Evolutionary conservation across 345 rosid genomes (phyloP).

Genomic region (Nasturtium officinale): DNA sequence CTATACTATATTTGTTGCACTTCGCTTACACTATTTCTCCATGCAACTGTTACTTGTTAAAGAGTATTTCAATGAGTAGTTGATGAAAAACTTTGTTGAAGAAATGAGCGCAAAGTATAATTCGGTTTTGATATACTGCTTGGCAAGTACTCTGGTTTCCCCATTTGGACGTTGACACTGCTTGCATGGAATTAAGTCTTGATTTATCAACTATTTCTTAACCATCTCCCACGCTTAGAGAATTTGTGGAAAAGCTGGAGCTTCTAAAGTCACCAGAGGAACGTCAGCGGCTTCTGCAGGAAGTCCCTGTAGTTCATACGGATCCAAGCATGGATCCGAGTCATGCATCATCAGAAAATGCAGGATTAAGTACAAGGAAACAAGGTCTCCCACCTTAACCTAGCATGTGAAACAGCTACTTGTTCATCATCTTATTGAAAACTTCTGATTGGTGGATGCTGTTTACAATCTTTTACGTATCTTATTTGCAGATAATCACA

Average conservation of each 20-base stretch:
- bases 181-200: constrained; percentile 21
- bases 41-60: constrained; percentile 11
- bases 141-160: constrained; percentile 18
- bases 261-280: constrained; percentile 73
- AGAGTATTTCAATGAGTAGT: not conserved
- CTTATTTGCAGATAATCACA: constrained; percentile 48
- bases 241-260: constrained; percentile 76
- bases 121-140: constrained; percentile 15
- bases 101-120: constrained; percentile 1
- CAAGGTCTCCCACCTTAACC: constrained; percentile 52
- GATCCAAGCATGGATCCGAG: constrained; percentile 64
- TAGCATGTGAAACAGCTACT: constrained; percentile 29
- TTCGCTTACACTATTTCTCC: constrained; percentile 2
- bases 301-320: constrained; percentile 64
- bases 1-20: constrained; percentile 25
- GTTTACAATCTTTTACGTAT: constrained; percentile 31
- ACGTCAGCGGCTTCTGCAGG: constrained; percentile 65
- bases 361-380: constrained; percentile 50
- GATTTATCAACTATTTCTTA: constrained; percentile 50
- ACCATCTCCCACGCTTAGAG: constrained; percentile 77
- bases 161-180: constrained; percentile 23
- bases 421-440: constrained; percentile 18
- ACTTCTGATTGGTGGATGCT: constrained; percentile 27
- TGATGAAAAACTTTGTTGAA: constrained; percentile 3
- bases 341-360: constrained; percentile 53